Evolutionary conservation across 148 eudicot genomes (phyloP).

Genomic region (Silene uniflora): DNA sequence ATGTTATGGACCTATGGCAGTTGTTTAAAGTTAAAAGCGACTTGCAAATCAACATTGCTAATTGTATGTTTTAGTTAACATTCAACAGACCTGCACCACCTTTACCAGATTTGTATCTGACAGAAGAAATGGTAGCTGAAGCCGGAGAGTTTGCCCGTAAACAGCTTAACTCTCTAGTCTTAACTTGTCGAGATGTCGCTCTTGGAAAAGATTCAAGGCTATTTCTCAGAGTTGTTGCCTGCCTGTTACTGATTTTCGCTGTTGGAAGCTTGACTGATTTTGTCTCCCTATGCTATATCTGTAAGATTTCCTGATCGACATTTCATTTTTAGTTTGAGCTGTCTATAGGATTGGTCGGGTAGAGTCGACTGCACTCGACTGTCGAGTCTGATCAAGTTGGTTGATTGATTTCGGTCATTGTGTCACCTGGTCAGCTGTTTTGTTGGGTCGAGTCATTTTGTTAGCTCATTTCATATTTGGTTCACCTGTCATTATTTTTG

Average conservation of each 20-base stretch:
- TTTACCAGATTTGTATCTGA: conserved; percentile 62
- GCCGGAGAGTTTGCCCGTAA: conserved; percentile 40
- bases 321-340: neutral
- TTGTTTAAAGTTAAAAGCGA: neutral
- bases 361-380: no score
- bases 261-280: conserved; percentile 69
- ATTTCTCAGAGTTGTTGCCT: conserved; percentile 47
- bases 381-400: no score
- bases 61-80: conserved; percentile 23
- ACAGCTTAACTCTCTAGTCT: conserved; percentile 41
- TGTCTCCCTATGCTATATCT: conserved; percentile 50
- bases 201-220: conserved; percentile 64
- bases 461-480: no score
- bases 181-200: conserved; percentile 55
- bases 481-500: no score
- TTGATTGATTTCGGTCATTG: no score
- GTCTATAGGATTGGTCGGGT: no score
- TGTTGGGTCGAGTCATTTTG: no score
- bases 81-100: conserved; percentile 84
- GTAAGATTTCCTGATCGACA: conserved; percentile 35
- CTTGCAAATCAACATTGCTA: conserved; percentile 11
- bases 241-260: conserved; percentile 43
- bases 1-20: no score
- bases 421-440: no score
- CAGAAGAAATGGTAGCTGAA: conserved; percentile 53